Conservation (phyloP, 2,329 filamentous ascomycete species). For the Trichoderma sp. region DNA sequence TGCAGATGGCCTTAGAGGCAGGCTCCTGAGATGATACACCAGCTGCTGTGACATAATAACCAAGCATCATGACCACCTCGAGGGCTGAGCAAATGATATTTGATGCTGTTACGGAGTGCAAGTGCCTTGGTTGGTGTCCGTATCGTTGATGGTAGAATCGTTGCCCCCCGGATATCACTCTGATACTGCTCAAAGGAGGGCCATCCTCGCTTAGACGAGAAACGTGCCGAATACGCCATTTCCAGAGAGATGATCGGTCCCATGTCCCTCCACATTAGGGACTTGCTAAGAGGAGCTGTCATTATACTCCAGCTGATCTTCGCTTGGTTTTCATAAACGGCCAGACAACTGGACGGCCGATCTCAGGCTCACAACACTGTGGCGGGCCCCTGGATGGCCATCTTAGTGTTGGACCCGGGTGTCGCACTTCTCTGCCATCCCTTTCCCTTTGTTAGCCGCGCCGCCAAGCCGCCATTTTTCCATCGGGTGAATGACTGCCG, state of each 20-base stretch:
- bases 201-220: constrained; percentile 9
- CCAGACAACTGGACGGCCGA: constrained; percentile 7
- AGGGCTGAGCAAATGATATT: not conserved
- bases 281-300: not conserved
- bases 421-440: not conserved
- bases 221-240: constrained; percentile 6
- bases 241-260: not conserved
- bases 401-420: constrained; percentile 8
- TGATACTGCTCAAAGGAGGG: not conserved
- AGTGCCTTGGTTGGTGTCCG: not conserved
- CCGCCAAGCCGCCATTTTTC: not conserved
- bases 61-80: not conserved
- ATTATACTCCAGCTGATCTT: constrained; percentile 11
- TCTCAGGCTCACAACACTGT: constrained; percentile 5
- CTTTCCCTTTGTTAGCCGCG: not conserved
- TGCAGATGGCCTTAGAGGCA: constrained; percentile 1
- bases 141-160: not conserved
- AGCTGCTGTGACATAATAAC: constrained; percentile 1
- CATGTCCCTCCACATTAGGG: not conserved
- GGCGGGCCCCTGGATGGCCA: not conserved
- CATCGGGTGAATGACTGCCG: not conserved
- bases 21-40: not conserved
- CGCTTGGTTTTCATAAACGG: constrained; percentile 14
- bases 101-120: not conserved
- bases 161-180: not conserved